These are phyloP conservation scores for Pholiota molesta DNA, from an alignment of 768 basidiomycete genomes.

Conservation along the genomic window DNA sequence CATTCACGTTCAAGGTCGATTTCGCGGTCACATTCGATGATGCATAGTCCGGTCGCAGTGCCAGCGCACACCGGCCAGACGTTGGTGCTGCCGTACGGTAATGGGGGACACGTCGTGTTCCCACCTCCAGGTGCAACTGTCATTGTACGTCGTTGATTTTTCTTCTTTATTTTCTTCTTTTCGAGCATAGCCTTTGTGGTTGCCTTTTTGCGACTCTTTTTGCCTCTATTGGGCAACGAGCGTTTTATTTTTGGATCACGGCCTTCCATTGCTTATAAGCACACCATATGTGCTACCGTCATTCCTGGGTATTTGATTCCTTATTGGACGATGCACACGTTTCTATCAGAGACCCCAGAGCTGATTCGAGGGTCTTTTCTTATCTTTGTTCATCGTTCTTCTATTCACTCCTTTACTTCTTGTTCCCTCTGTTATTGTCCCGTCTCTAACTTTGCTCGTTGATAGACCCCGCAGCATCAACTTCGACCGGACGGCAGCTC, in stretches of 20 bases:
- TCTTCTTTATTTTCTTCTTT: neutral
- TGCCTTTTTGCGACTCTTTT: neutral
- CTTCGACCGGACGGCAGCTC: neutral
- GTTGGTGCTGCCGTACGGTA: neutral
- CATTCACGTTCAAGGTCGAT: slow-evolving; percentile 1
- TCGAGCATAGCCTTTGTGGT: neutral
- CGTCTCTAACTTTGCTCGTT: neutral
- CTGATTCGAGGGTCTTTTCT: no score
- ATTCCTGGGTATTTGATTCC: neutral
- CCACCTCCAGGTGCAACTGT: neutral
- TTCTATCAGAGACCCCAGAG: no score
- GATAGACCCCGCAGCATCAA: neutral
- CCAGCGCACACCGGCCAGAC: neutral
- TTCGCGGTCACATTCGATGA: neutral
- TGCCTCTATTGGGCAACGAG: neutral
- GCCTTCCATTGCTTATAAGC: neutral
- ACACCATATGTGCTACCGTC: neutral
- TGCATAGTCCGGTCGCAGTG: neutral
- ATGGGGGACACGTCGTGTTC: slow-evolving; percentile 4
- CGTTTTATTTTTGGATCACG: neutral
- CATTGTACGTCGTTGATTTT: slow-evolving; percentile 8
- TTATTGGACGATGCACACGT: no score
- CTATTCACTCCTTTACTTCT: neutral
- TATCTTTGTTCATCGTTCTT: neutral
- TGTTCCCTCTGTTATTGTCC: neutral